These are phyloP conservation scores for Aspergillus bertholletiae DNA, from an alignment of 495 filamentous ascomycete species.

Conservation along the genomic window DNA sequence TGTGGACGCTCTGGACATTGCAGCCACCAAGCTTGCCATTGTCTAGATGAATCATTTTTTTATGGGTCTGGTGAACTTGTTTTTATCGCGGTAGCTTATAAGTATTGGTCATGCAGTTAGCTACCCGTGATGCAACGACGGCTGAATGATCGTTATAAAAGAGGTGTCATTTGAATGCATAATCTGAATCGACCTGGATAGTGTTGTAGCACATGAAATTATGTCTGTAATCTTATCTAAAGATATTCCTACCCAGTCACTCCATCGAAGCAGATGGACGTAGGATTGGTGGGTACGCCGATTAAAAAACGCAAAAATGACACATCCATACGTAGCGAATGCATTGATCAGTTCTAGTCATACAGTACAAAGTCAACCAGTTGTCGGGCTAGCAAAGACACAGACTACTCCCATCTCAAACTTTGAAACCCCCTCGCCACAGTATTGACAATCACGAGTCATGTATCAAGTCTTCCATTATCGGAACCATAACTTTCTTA, in stretches of 20 bases:
- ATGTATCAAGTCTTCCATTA: background rate
- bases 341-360: background rate
- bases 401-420: background rate
- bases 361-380: background rate
- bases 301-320: background rate
- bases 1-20: constrained; percentile 98
- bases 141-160: constrained; percentile 45
- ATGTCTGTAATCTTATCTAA: too few relatives aligned
- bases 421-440: background rate
- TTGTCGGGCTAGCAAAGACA: background rate
- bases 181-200: constrained; percentile 6
- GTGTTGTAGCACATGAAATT: too few relatives aligned
- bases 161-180: constrained; percentile 29
- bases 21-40: constrained; percentile 96
- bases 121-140: constrained; percentile 33
- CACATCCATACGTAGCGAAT: background rate
- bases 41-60: constrained; percentile 62
- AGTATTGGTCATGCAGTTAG: constrained; percentile 40
- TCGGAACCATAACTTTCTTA: constrained; percentile 14
- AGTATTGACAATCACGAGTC: background rate
- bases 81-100: constrained; percentile 40
- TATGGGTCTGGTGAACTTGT: constrained; percentile 42
- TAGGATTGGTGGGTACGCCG: background rate
- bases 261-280: too few relatives aligned
- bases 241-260: too few relatives aligned